Evolutionary conservation across 73 alveolate genomes (phyloP).

Genomic region (Paramecium biaurelia): DNA sequence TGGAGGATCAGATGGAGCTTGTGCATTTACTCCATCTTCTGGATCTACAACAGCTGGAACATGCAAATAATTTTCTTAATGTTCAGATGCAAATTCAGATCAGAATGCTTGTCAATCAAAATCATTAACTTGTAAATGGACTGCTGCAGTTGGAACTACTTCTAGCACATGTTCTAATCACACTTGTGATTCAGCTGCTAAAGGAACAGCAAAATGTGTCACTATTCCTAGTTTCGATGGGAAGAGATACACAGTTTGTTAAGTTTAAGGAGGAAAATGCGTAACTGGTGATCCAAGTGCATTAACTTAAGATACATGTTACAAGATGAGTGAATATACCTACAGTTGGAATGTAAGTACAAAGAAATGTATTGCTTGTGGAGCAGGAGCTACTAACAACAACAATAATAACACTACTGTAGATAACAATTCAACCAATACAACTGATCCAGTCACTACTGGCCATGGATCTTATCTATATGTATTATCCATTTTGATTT

Average conservation of each 20-base stretch:
- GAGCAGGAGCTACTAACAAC: not conserved
- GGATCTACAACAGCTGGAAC: conserved; percentile 23
- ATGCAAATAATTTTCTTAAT: not conserved
- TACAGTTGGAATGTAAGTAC: not conserved
- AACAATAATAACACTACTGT: not conserved
- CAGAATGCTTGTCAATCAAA: not conserved
- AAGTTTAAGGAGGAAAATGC: not conserved
- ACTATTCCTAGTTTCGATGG: not conserved
- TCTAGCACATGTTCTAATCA: not conserved
- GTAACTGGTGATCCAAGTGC: conserved; percentile 43
- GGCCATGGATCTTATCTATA: not conserved
- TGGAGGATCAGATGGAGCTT: conserved; percentile 37
- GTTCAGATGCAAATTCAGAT: conserved; percentile 46
- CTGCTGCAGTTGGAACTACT: not conserved
- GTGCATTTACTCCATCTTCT: conserved; percentile 50
- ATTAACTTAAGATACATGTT: not conserved
- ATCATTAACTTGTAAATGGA: conserved; percentile 24
- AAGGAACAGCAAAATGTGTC: not conserved
- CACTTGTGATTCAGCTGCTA: conserved; percentile 36
- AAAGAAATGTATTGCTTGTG: conserved; percentile 3
- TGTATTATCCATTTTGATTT: not conserved
- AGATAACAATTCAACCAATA: not conserved
- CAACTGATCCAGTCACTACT: not conserved
- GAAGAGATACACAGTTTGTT: not conserved
- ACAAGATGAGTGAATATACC: not conserved